Conservation (phyloP, 2,329 filamentous ascomycete genomes). For the Tothia fuscella region DNA sequence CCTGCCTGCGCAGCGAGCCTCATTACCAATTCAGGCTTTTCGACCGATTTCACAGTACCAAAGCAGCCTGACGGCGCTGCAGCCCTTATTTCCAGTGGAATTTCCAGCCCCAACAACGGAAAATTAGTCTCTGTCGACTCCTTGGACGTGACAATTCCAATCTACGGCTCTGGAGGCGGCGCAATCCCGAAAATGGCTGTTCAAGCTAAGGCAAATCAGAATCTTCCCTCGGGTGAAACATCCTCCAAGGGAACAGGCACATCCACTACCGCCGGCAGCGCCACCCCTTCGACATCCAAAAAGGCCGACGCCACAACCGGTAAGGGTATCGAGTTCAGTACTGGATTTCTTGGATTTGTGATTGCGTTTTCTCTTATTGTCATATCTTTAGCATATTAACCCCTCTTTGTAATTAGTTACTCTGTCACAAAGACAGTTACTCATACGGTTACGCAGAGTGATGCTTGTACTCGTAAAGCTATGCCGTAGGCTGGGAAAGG, state of each 20-base stretch:
- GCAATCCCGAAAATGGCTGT: constrained; percentile 53
- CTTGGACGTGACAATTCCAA: constrained; percentile 42
- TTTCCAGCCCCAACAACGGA: constrained; percentile 47
- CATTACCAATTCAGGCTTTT: constrained; percentile 56
- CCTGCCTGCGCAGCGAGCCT: constrained; percentile 54
- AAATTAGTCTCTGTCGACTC: constrained; percentile 46
- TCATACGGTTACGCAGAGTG: too few relatives aligned
- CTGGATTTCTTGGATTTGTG: too few relatives aligned
- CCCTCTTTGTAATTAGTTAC: too few relatives aligned
- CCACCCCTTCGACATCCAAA: constrained; percentile 2
- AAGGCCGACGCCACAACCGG: constrained; percentile 6
- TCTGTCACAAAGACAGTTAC: too few relatives aligned
- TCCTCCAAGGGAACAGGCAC: not conserved
- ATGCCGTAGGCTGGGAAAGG: too few relatives aligned
- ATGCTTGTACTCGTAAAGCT: too few relatives aligned
- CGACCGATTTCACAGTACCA: constrained; percentile 68
- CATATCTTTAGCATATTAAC: too few relatives aligned
- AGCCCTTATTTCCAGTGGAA: constrained; percentile 64
- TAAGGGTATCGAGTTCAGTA: not conserved
- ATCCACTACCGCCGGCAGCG: not conserved
- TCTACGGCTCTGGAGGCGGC: constrained; percentile 45
- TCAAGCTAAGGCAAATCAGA: constrained; percentile 34
- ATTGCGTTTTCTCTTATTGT: not conserved
- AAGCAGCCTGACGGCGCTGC: constrained; percentile 53
- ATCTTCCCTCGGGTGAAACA: constrained; percentile 5